These are phyloP conservation scores for Rosa lucieae DNA, from an alignment of 306 rosid species.

Conservation along the genomic window DNA sequence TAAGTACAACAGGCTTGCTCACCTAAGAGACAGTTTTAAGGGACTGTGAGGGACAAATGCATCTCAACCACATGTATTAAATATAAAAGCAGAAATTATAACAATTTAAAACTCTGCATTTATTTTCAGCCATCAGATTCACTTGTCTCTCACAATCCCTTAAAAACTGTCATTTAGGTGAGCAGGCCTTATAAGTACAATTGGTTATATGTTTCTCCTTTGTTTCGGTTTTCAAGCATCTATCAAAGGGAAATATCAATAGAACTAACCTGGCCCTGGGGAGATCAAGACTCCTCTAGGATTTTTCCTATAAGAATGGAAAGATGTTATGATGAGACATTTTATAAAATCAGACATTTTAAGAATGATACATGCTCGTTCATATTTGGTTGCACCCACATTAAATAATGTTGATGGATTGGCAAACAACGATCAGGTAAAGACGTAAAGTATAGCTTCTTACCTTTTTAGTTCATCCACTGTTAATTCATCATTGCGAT, in stretches of 20 bases:
- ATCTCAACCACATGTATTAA: no score
- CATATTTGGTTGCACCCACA: conserved; percentile 15
- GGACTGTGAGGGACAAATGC: no score
- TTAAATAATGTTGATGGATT: neutral
- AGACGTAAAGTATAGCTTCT: neutral
- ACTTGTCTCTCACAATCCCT: no score
- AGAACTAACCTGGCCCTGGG: conserved; percentile 79
- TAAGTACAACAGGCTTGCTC: neutral
- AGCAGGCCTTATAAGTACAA: neutral
- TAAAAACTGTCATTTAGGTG: no score
- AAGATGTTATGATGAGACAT: neutral
- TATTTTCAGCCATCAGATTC: no score
- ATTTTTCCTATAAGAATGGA: conserved; percentile 48
- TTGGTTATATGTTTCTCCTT: neutral
- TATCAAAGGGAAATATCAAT: neutral
- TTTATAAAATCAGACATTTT: neutral
- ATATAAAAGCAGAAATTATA: no score
- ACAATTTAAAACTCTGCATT: no score
- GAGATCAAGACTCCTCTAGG: conserved; percentile 93
- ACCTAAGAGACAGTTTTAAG: no score
- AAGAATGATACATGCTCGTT: conserved; percentile 7
- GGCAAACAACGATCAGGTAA: neutral
- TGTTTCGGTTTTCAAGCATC: neutral
- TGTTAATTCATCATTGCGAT: conserved; percentile 86
- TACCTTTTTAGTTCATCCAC: conserved; percentile 76